A percentile compares a stretch with the other conserved stretches of the same genome.
phyloP scores from a whole-genome alignment of 495 filamentous ascomycete species.

The Tuber magnatum region DNA sequence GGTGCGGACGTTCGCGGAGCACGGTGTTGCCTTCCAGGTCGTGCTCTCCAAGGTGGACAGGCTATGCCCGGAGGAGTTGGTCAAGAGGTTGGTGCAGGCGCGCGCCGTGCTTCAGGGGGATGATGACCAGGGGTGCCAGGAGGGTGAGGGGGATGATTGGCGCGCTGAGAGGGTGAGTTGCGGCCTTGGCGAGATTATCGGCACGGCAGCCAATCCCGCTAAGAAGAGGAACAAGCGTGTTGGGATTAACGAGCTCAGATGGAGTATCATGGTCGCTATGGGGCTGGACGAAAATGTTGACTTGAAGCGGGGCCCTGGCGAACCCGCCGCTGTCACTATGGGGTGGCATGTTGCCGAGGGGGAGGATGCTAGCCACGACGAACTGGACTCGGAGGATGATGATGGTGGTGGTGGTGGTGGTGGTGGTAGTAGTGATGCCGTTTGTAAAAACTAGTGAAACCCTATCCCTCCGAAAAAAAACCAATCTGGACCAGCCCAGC shows the following conservation, averaged over 20 bases:
- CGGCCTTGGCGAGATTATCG: slow-evolving; percentile 49
- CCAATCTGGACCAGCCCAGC: background rate
- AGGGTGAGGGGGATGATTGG: slow-evolving; percentile 24
- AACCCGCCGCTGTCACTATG: background rate
- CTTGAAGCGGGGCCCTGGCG: background rate
- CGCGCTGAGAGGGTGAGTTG: slow-evolving; percentile 39
- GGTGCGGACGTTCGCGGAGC: slow-evolving; percentile 56
- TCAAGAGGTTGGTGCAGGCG: background rate
- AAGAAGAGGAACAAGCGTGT: slow-evolving; percentile 26
- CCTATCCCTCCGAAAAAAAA: background rate
- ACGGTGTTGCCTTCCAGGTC: slow-evolving; percentile 64
- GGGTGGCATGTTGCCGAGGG: background rate
- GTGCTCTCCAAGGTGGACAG: slow-evolving; percentile 78
- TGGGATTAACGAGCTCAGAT: slow-evolving; percentile 38
- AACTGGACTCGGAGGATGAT: background rate
- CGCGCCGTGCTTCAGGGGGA: slow-evolving; percentile 40
- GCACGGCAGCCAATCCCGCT: slow-evolving; percentile 45
- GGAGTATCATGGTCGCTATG: slow-evolving; percentile 37
- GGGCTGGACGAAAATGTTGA: slow-evolving; percentile 22
- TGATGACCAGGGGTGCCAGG: slow-evolving; percentile 33
- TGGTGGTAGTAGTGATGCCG: background rate
- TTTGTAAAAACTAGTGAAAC: background rate
- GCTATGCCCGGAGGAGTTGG: slow-evolving; percentile 39
- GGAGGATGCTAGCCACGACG: background rate
- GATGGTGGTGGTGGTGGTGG: background rate